These are phyloP conservation scores for Cnidoscolus chayamansa DNA, from an alignment of 441 rosid species.

Conservation along the genomic window DNA sequence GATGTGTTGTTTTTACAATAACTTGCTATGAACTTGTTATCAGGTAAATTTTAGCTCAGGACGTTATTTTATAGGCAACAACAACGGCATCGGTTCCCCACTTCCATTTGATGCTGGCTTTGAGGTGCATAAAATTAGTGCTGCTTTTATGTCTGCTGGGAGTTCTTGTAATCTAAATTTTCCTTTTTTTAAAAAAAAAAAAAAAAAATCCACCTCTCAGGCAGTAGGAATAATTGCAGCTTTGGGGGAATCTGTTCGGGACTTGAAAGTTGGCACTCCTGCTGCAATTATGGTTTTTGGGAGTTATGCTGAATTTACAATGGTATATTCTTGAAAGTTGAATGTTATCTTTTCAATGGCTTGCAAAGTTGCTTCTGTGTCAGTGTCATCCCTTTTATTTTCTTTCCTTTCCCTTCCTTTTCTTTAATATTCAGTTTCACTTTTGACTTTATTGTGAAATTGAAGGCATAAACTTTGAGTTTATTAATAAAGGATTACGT, in stretches of 20 bases:
- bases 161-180: neutral
- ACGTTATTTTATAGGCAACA: conserved; percentile 64
- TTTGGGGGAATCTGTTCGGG: conserved; percentile 70
- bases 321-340: conserved; percentile 36
- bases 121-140: conserved; percentile 51
- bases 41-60: conserved; percentile 99
- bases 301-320: conserved; percentile 75
- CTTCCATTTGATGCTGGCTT: conserved; percentile 98
- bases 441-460: conserved; percentile 5
- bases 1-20: neutral
- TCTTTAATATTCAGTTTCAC: neutral
- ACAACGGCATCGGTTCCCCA: conserved; percentile 37
- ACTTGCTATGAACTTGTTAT: conserved; percentile 18
- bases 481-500: conserved; percentile 13
- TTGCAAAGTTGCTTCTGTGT: conserved; percentile 18
- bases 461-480: conserved; percentile 9
- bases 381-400: neutral
- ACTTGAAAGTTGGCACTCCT: conserved; percentile 84
- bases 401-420: too few relatives aligned
- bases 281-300: conserved; percentile 95
- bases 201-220: conserved; percentile 32
- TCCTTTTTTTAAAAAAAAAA: too few relatives aligned
- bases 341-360: conserved; percentile 4
- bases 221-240: conserved; percentile 91
- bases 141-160: neutral